Base-by-base conservation (phyloP, 345 rosid species). In the Heritiera fomes region DNA sequence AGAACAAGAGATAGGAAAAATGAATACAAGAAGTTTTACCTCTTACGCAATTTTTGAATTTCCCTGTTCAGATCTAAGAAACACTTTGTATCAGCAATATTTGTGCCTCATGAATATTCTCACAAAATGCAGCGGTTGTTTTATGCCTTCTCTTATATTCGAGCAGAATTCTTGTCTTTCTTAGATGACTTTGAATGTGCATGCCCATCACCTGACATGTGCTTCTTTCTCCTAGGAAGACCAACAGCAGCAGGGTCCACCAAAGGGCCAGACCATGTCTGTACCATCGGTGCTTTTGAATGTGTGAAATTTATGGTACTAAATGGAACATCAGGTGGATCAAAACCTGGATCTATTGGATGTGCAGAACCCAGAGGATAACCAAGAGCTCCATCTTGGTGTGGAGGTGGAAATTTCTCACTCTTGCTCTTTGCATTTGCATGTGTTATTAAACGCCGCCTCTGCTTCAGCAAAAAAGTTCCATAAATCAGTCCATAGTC, bases 191-290 rank as follows among this genome's bases (percentile, higher is more conserved):
- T 87, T 3, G 75, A 79, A 58, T 79, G 79, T 17, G 80, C 67
- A 49, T 69, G 78, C 47, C 73, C 83, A 47, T 87, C 88, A 58
- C 86, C 84, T 7, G 87, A 63, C 17, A 53, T 9, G 75, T 83
- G 85, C 71, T 90, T 90, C 87, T 90, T 92, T 77, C 89, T 83
- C 71, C 90, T 86, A 23, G 85, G 84, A 43, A 82, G 86, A 45
- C 87, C 86, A 0, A 81, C 64, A 0, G 88, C 82, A 43, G 87
- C 80, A 0, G 92, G 62, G 46, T 87, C 90, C 23, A 80, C 88
- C 87, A 95, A 77, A n/a, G 99, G 99, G 50, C 99, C 99, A 4
- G 99, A 95, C 99, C 99, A 95, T 3, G 97, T 88, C 79, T 92
- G 96, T 50, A 46, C 11, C 40, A 92, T 82, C 38, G 92, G 88